Percentiles rank a stretch among this genome's conserved stretches.
These are phyloP conservation scores for Aegilops umbellulata DNA, from an alignment of 176 grass and related monocot genomes.

Conservation along the genomic window DNA sequence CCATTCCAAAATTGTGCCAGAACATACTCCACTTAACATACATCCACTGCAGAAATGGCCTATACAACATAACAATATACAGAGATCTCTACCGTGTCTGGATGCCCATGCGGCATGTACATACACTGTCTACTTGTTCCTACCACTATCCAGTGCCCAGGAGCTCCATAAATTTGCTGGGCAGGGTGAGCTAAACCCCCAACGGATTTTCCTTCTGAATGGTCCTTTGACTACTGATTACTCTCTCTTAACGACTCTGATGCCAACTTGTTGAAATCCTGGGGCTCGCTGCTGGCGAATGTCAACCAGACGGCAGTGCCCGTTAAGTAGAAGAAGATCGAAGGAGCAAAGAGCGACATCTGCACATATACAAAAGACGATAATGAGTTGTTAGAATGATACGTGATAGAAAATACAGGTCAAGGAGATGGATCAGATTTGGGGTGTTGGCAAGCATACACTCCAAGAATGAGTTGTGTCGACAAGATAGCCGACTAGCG, in stretches of 20 bases:
- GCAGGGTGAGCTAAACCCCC: neutral
- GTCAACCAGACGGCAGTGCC: conserved; percentile 82
- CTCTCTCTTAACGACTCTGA: neutral
- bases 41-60: neutral
- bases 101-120: neutral
- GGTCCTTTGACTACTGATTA: neutral
- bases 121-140: conserved; percentile 3
- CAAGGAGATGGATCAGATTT: neutral
- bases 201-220: neutral
- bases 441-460: conserved; percentile 53
- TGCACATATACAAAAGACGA: conserved; percentile 25
- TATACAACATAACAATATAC: neutral
- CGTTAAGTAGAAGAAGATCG: conserved; percentile 96
- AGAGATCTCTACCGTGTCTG: neutral
- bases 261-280: conserved; percentile 53
- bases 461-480: conserved; percentile 97
- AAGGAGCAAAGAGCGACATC: conserved; percentile 89
- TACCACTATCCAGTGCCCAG: neutral
- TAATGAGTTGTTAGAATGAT: conserved; percentile 1
- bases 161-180: conserved; percentile 10
- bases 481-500: conserved; percentile 84
- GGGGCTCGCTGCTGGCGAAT: conserved; percentile 85
- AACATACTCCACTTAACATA: neutral
- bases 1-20: conserved; percentile 22
- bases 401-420: neutral